Evolutionary conservation across 164 flowering plant genomes (phyloP).

Genomic region (Cinnamomum micranthum): DNA sequence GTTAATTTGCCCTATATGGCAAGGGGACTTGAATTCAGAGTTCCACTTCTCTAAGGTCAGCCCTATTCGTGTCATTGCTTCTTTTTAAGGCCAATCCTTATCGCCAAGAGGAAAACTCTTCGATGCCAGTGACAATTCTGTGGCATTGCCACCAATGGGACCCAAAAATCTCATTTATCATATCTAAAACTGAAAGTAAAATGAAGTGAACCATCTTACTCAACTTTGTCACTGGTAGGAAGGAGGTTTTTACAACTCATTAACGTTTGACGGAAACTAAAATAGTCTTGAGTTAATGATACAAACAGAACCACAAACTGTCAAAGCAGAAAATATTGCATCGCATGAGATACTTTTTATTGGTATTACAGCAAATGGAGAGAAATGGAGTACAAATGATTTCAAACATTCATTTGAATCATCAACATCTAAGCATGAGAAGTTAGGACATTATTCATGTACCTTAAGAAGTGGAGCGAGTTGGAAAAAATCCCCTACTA

Average conservation of each 20-base stretch:
- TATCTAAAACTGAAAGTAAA: too few species aligned
- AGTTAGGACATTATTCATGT: constrained; percentile 1
- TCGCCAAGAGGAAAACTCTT: neutral
- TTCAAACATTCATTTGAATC: neutral
- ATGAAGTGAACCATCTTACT: neutral
- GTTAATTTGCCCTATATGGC: too few species aligned
- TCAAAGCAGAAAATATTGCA: too few species aligned
- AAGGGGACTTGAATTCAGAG: neutral
- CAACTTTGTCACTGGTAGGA: neutral
- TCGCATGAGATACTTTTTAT: too few species aligned
- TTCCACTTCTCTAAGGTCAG: neutral
- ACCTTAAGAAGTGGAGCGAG: constrained; percentile 58
- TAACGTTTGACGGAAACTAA: too few species aligned
- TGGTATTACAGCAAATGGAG: too few species aligned
- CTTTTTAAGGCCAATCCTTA: neutral
- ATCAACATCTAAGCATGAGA: neutral
- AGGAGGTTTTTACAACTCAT: neutral
- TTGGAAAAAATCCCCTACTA: constrained; percentile 60
- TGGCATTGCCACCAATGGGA: neutral
- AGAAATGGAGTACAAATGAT: too few species aligned
- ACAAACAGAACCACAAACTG: too few species aligned
- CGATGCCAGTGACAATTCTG: neutral
- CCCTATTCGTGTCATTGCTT: neutral
- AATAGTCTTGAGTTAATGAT: too few species aligned
- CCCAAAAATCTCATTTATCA: neutral